Evolutionary conservation across 176 grass and related monocot genomes (phyloP).

Genomic region (Triticum dicoccoides): DNA sequence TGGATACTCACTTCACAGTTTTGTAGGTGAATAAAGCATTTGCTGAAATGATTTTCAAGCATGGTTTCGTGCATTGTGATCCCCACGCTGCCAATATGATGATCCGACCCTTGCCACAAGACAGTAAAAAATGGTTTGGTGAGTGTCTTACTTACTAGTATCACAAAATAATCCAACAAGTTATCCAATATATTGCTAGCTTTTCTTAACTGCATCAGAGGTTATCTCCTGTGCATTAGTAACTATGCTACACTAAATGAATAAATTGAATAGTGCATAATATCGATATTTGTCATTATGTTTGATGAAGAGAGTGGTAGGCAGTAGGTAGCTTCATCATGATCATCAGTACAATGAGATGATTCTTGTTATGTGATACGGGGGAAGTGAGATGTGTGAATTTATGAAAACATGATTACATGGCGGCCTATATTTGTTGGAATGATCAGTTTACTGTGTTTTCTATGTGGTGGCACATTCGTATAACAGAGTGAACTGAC

Average conservation of each 20-base stretch:
- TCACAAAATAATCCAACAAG: background rate
- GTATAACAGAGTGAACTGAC: background rate
- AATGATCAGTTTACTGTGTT: background rate
- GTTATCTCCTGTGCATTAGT: background rate
- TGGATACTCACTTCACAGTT: conserved; percentile 24
- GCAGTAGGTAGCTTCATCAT: conserved; percentile 1
- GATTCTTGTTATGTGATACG: background rate
- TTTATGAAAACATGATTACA: background rate
- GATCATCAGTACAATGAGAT: background rate
- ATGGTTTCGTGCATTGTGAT: conserved; percentile 98
- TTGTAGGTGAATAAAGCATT: conserved; percentile 74
- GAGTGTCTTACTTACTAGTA: conserved; percentile 19
- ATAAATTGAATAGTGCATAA: background rate
- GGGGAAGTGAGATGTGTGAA: background rate
- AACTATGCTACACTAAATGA: background rate
- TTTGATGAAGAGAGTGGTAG: conserved; percentile 24
- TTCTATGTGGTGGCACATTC: background rate
- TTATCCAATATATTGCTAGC: background rate
- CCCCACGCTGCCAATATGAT: conserved; percentile 99
- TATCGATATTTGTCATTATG: background rate
- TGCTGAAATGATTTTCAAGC: conserved; percentile 99
- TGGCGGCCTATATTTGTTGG: background rate
- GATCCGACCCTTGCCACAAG: conserved; percentile 68
- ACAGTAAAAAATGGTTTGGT: conserved; percentile 57
- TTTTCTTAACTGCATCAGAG: conserved; percentile 6